Evolutionary conservation across 2,329 filamentous ascomycete species (phyloP).

Genomic region (Epichloe baconii): DNA sequence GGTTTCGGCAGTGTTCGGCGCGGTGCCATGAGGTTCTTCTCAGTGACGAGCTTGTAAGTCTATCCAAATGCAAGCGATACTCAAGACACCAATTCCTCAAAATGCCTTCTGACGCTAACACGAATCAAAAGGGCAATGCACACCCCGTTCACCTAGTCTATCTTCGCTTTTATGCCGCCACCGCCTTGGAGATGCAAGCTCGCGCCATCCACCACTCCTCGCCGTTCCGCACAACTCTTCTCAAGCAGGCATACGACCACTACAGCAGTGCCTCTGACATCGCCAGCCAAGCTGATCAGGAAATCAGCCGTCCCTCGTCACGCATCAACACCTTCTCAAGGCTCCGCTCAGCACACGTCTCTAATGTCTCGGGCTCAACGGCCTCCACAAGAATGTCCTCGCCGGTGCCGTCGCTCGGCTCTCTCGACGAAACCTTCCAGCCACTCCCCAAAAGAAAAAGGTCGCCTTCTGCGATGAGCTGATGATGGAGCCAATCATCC

Average conservation of each 20-base stretch:
- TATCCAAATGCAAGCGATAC: background rate
- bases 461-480: constrained; percentile 24
- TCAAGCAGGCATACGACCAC: constrained; percentile 38
- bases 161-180: constrained; percentile 48
- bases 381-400: constrained; percentile 33
- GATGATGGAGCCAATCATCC: constrained; percentile 32
- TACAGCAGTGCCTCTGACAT: constrained; percentile 36
- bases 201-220: constrained; percentile 33
- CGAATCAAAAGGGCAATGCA: constrained; percentile 20
- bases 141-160: constrained; percentile 45
- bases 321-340: constrained; percentile 26
- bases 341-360: constrained; percentile 33
- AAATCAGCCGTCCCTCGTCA: constrained; percentile 24
- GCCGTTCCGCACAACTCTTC: constrained; percentile 31
- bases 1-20: constrained; percentile 39
- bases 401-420: constrained; percentile 26
- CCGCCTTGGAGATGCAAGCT: constrained; percentile 44
- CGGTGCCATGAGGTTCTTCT: constrained; percentile 40
- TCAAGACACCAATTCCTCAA: background rate
- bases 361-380: constrained; percentile 31
- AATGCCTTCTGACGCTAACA: background rate
- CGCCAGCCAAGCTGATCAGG: constrained; percentile 31
- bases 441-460: constrained; percentile 23
- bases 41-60: constrained; percentile 30
- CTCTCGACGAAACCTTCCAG: constrained; percentile 7